phyloP scores from a whole-genome alignment of 176 grass and related monocot species.

The Hsuehochloa calcarea region DNA sequence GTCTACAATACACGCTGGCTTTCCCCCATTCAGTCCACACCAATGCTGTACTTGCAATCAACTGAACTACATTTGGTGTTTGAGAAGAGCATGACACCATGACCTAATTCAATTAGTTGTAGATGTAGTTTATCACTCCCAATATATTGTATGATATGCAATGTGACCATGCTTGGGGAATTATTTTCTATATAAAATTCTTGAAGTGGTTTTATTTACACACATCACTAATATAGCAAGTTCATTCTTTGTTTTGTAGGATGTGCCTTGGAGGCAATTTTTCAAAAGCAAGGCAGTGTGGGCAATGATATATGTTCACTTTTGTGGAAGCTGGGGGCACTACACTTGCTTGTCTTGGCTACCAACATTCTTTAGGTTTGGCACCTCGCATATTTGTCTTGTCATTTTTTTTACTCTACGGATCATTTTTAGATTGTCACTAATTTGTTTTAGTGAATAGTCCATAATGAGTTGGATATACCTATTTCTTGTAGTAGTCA shows the following conservation, averaged over 20 bases:
- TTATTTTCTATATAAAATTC: background rate
- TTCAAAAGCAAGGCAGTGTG: constrained; percentile 91
- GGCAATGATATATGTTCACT: constrained; percentile 99
- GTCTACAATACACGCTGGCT: background rate
- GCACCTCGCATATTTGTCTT: background rate
- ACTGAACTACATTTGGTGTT: background rate
- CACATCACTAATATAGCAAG: background rate
- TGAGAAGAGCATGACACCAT: background rate
- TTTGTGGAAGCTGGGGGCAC: constrained; percentile 97
- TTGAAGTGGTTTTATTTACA: constrained; percentile 3
- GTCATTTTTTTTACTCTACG: constrained; percentile 2
- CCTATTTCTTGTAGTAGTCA: background rate
- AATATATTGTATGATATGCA: constrained; percentile 5
- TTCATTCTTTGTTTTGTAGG: constrained; percentile 52
- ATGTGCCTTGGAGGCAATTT: constrained; percentile 95
- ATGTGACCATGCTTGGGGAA: constrained; percentile 6
- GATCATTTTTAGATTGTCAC: background rate
- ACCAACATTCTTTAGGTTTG: constrained; percentile 92
- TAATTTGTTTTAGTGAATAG: background rate
- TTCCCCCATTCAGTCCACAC: background rate
- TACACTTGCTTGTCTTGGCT: constrained; percentile 98
- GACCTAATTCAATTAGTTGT: constrained; percentile 18
- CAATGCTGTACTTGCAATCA: constrained; percentile 2
- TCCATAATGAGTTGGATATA: background rate
- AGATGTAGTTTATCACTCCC: constrained; percentile 2